Evolutionary conservation across 2,329 filamentous ascomycete genomes (phyloP).

Genomic region (Neonectria magnoliae): DNA sequence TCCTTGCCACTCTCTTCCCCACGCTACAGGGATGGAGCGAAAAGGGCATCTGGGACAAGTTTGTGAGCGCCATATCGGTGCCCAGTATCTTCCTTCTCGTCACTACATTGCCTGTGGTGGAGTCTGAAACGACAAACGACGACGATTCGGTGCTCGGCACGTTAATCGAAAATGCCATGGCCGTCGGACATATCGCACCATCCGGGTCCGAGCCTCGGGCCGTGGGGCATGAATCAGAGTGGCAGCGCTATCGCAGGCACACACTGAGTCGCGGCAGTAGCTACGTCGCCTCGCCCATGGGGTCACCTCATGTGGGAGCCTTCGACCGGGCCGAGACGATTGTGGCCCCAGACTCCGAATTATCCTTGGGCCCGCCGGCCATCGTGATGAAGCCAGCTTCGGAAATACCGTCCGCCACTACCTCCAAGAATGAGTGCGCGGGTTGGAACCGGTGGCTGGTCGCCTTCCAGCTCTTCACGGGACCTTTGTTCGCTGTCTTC

Average conservation of each 20-base stretch:
- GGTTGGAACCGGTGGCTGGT: conserved; percentile 95
- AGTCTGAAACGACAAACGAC: conserved; percentile 68
- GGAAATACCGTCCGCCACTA: conserved; percentile 45
- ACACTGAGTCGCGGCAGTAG: conserved; percentile 48
- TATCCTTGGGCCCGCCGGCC: conserved; percentile 37
- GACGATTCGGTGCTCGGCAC: conserved; percentile 39
- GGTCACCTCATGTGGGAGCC: conserved; percentile 31
- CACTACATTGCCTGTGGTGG: conserved; percentile 90
- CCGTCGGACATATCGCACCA: conserved; percentile 46
- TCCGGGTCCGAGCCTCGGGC: conserved; percentile 48
- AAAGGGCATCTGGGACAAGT: conserved; percentile 86
- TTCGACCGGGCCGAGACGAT: conserved; percentile 36
- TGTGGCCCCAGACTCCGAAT: conserved; percentile 19
- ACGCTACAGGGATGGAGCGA: conserved; percentile 84
- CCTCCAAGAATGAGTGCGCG: conserved; percentile 54
- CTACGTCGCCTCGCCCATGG: conserved; percentile 26
- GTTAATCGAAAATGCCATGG: conserved; percentile 43
- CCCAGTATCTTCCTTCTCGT: conserved; percentile 91
- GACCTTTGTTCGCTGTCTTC: conserved; percentile 82
- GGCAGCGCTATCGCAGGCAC: conserved; percentile 66
- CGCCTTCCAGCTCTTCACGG: conserved; percentile 84
- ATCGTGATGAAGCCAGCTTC: conserved; percentile 46
- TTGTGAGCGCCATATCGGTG: conserved; percentile 84
- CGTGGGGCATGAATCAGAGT: conserved; percentile 62
- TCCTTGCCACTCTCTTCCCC: conserved; percentile 83